A percentile compares a stretch with the other conserved stretches of the same genome.
These are phyloP conservation scores for Ogataea trehaloabstinens DNA, from an alignment of 805 yeast genomes.

Conservation along the genomic window DNA sequence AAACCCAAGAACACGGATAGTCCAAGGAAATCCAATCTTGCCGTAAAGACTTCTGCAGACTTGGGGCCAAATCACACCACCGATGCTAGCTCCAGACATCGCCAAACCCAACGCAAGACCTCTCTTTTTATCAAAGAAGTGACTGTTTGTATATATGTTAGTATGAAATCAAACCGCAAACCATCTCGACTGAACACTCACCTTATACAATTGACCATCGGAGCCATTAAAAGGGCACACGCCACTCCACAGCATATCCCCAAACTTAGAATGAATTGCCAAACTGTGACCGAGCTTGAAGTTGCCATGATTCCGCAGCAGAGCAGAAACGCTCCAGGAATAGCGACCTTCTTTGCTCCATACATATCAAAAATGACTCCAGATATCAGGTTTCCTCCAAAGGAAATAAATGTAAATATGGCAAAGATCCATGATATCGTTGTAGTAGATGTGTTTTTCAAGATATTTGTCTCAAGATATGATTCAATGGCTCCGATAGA, in stretches of 20 bases:
- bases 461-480: constrained; percentile 52
- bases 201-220: constrained; percentile 45
- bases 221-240: constrained; percentile 42
- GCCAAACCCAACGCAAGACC: constrained; percentile 63
- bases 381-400: constrained; percentile 38
- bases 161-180: no score
- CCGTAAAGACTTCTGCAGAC: constrained; percentile 49
- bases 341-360: constrained; percentile 40
- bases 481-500: constrained; percentile 68
- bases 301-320: constrained; percentile 43
- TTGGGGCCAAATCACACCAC: constrained; percentile 56
- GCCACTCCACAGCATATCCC: constrained; percentile 47
- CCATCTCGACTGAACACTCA: constrained; percentile 33
- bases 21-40: constrained; percentile 58
- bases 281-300: constrained; percentile 41
- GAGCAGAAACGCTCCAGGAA: constrained; percentile 36
- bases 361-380: constrained; percentile 46
- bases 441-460: constrained; percentile 43
- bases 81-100: constrained; percentile 57
- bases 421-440: constrained; percentile 73
- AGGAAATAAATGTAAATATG: constrained; percentile 43
- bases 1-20: constrained; percentile 52
- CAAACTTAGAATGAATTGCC: constrained; percentile 53
- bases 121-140: constrained; percentile 57
- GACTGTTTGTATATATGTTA: constrained; percentile 48